Conservation (phyloP, 1,284 basidiomycete species). For the Singerocomus inundabilis region DNA sequence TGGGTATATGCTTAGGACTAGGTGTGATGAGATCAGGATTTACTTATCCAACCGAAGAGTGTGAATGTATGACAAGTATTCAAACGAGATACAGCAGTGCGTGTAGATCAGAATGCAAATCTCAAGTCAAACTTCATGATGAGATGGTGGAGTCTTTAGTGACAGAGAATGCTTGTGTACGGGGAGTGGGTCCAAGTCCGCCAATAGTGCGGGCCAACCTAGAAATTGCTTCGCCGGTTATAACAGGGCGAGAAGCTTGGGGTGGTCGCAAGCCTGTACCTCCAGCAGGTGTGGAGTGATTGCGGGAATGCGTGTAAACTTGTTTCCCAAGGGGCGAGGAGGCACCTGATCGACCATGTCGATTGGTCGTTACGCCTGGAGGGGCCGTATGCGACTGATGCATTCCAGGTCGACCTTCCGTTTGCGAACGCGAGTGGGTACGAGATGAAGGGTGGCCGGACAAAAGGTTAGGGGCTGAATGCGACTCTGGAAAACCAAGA, state of each 20-base stretch:
- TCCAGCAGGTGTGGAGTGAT: constrained; percentile 57
- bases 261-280: constrained; percentile 38
- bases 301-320: constrained; percentile 46
- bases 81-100: constrained; percentile 11
- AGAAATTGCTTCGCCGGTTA: constrained; percentile 67
- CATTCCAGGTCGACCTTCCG: constrained; percentile 42
- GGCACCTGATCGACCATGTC: constrained; percentile 40
- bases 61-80: constrained; percentile 14
- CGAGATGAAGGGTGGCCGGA: constrained; percentile 13
- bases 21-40: constrained; percentile 14
- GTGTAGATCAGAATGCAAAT: constrained; percentile 13
- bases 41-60: constrained; percentile 22
- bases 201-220: constrained; percentile 60
- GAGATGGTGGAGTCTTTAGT: constrained; percentile 31
- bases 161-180: constrained; percentile 28
- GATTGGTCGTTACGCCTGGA: constrained; percentile 26
- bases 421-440: constrained; percentile 51
- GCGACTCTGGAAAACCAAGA: constrained; percentile 30
- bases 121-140: constrained; percentile 15
- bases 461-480: constrained; percentile 28
- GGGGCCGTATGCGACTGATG: constrained; percentile 29
- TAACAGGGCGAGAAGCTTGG: constrained; percentile 58
- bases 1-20: constrained; percentile 27
- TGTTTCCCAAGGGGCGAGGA: constrained; percentile 40
- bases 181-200: constrained; percentile 28